Base-by-base conservation (phyloP, 2,329 filamentous ascomycete species). In the Fusarium sp. region DNA sequence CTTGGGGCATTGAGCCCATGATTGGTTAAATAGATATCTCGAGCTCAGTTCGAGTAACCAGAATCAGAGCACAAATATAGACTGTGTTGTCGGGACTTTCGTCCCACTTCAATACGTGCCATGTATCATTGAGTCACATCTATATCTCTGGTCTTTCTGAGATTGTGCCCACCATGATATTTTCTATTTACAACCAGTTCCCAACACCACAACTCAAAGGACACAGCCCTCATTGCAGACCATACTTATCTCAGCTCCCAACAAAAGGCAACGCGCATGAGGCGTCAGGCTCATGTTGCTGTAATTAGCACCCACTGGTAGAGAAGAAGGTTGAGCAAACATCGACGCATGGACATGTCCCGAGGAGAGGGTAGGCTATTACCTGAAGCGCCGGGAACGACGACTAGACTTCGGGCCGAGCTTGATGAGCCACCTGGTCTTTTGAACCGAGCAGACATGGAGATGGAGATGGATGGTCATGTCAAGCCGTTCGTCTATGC, bases 381-480 rank as follows among this genome's bases (percentile, higher is more conserved):
- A 41, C 42, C 18, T 60, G 68, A 66, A 41, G 55, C 62, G 45
- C 36, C 44, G 30, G 26, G 20, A 44, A 44, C 32, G 32, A 60
- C n/a, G 50, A 48, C 24, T 52, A 44, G 57, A 60, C 18, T 66
- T 73, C 52, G 62, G 70, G 41, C 50, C 57, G 66, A 63, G 66
- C 62, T 62, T 41, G 51, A 45, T 45, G 44, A 28, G 26, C 52
- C 56, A 60, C 32, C 30, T 32, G 32, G 32, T 34, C 32, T 65
- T n/a, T 57, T 30, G 22, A 34, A 58, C 28, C 22, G 55, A 57
- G n/a, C 32, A 58, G n/a, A 42, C 20, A 69, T 52, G 17, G 15
- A 48, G 20, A 30, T 48, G 26, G 17, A 20, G 38, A 17, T 22
- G 30, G 20, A 17, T 22, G 30, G 20, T 36, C 28, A 24, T 48